Evolutionary conservation across 2,329 filamentous ascomycete species (phyloP).

Genomic region (Cytospora schulzeri): DNA sequence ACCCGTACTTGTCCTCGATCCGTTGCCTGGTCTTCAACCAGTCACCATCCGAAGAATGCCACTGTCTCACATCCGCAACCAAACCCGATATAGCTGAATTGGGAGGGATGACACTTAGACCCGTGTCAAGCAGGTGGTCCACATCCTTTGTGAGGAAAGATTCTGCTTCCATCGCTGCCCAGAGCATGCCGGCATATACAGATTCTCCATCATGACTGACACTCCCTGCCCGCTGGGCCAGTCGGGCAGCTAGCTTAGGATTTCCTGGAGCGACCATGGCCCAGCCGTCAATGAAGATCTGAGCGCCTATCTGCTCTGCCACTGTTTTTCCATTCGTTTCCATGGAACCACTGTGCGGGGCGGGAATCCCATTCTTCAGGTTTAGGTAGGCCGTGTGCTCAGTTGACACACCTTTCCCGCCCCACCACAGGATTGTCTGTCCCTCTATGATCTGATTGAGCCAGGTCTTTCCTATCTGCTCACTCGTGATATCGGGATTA

Average conservation of each 20-base stretch:
- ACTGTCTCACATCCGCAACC: slow-evolving; percentile 36
- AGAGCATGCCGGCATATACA: slow-evolving; percentile 41
- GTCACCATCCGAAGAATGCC: slow-evolving; percentile 34
- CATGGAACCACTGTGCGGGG: slow-evolving; percentile 37
- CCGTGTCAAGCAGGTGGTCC: slow-evolving; percentile 38
- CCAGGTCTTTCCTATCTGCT: slow-evolving; percentile 37
- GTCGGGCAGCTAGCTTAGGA: slow-evolving; percentile 35
- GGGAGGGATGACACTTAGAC: slow-evolving; percentile 34
- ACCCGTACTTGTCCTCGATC: slow-evolving; percentile 39
- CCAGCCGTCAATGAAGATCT: slow-evolving; percentile 44
- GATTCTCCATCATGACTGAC: slow-evolving; percentile 44
- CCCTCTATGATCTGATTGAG: slow-evolving; percentile 38
- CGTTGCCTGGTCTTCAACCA: slow-evolving; percentile 39
- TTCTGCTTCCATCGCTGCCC: slow-evolving; percentile 44
- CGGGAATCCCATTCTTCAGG: slow-evolving; percentile 39
- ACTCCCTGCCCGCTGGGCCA: slow-evolving; percentile 38
- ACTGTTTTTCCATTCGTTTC: slow-evolving; percentile 36
- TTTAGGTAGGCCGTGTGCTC: slow-evolving; percentile 44
- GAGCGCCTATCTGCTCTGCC: slow-evolving; percentile 42
- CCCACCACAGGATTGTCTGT: slow-evolving; percentile 42
- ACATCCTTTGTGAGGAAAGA: slow-evolving; percentile 39
- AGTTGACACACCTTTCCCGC: slow-evolving; percentile 41
- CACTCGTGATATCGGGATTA: slow-evolving; percentile 25
- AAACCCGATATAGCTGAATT: slow-evolving; percentile 36
- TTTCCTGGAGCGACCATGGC: slow-evolving; percentile 38